A percentile compares a stretch with the other conserved stretches of the same genome.
Conservation (phyloP, 306 rosid species). For the Vicia sativa region DNA sequence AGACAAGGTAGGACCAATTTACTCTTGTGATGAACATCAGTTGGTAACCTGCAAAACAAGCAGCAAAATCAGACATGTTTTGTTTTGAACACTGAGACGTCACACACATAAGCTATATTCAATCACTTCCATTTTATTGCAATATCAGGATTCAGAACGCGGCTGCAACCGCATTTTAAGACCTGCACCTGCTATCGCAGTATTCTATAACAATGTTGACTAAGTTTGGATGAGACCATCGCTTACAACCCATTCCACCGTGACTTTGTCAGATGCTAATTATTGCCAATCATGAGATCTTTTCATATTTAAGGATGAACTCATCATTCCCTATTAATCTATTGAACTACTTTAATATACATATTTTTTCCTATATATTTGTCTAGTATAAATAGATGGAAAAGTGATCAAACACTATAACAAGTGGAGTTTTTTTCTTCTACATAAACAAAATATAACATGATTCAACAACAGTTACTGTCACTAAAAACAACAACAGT, state of each 20-base stretch:
- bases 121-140: not conserved
- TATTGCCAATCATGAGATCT: constrained; percentile 42
- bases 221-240: not conserved
- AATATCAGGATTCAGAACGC: not conserved
- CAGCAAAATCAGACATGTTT: not conserved
- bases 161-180: not conserved
- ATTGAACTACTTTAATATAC: not conserved
- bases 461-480: constrained; percentile 40
- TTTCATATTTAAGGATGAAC: constrained; percentile 28
- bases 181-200: not conserved
- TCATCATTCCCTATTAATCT: constrained; percentile 13
- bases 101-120: too few species aligned
- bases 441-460: constrained; percentile 50
- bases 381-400: constrained; percentile 45
- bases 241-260: not conserved
- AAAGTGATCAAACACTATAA: constrained; percentile 22
- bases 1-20: too few species aligned
- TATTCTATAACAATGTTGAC: constrained; percentile 8
- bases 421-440: constrained; percentile 27
- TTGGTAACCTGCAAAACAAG: constrained; percentile 58
- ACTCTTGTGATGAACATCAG: constrained; percentile 64
- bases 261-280: constrained; percentile 46
- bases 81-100: not conserved
- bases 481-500: constrained; percentile 40
- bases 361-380: constrained; percentile 2